Base-by-base conservation (phyloP, 352 stramenopile species). In the Phytophthora podocarpi region DNA sequence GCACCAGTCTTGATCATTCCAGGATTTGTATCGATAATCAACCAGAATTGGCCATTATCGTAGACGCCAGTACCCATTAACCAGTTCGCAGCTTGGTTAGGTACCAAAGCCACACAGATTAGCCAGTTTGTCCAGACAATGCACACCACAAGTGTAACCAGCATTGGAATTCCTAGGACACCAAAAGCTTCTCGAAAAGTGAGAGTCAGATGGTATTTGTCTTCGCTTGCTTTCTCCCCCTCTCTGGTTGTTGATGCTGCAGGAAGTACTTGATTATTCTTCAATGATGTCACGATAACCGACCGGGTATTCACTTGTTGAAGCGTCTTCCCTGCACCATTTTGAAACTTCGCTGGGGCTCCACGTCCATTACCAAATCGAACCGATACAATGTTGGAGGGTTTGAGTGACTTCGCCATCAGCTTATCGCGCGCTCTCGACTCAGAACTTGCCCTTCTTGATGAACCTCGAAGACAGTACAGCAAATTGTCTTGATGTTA, bases 41-140 rank as follows among this genome's bases (percentile, higher is more conserved):
- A 12, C 55, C 66, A 70, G 16, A 74, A 67, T 15, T 50, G 47
- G 4, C 48, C 54, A n/a, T 67, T 41, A 31, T 74, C 61, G 26
- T 65, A 73, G 16, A n/a, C 2, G 2, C 18, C 23, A 24, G 61
- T 74, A 15, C 51, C 53, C 66, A 74, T 70, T 16, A 70, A 36
- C 34, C 35, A 56, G 21, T 70, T 74, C 1, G 59, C 65, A 35
- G 49, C 42, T 37, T 58, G 6, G 13, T 69, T 74, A 3, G 66
- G 66, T 18, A 37, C 43, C 11, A 64, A 21, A 1, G 42, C 40
- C 6, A 67, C 27, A 16, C 49, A 24, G n/a, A 74, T 52, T 6
- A 74, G 32, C 48, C 53, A 67, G 4, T 26, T 45, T 30, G 60
- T 65, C 66, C 66, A 74, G 18, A 50, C 2, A 16, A 65, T 39